These are phyloP conservation scores for Spergularia marina DNA, from an alignment of 148 eudicot species.

Conservation along the genomic window DNA sequence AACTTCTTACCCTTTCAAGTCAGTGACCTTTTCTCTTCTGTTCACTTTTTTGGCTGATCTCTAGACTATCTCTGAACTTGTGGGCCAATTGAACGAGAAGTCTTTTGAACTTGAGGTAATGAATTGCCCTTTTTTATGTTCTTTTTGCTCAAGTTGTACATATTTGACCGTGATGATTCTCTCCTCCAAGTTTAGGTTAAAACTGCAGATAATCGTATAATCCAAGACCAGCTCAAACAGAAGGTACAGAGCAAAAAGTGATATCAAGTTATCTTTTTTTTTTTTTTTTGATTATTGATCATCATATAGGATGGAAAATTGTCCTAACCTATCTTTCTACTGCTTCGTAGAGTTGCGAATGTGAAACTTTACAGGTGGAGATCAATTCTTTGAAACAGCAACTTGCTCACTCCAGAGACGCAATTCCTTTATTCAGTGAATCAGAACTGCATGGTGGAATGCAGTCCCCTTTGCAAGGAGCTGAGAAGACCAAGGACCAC, in stretches of 20 bases:
- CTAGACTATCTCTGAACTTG: constrained; percentile 77
- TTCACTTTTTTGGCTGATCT: constrained; percentile 12
- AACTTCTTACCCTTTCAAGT: not conserved
- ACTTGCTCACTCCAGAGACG: constrained; percentile 53
- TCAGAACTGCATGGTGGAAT: constrained; percentile 31
- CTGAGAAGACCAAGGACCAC: constrained; percentile 31
- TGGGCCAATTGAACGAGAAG: constrained; percentile 81
- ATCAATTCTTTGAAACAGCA: constrained; percentile 65
- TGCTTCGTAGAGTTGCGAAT: constrained; percentile 59
- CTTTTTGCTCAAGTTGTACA: not conserved
- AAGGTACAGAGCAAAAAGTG: constrained; percentile 46
- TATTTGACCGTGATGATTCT: constrained; percentile 1
- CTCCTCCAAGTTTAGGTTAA: constrained; percentile 57
- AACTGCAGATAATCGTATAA: constrained; percentile 87
- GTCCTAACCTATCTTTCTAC: not conserved
- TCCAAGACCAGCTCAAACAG: constrained; percentile 90
- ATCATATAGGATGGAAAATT: not conserved
- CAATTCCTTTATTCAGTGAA: constrained; percentile 26
- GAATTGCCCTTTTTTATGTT: not conserved
- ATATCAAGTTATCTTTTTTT: not conserved
- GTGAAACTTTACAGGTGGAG: constrained; percentile 71
- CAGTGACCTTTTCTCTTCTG: not conserved
- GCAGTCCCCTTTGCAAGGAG: constrained; percentile 29
- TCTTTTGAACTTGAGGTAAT: constrained; percentile 95
- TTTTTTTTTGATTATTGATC: not conserved